These are phyloP conservation scores for Plasmodium ovale DNA, from an alignment of 169 alveolate species.

Conservation along the genomic window DNA sequence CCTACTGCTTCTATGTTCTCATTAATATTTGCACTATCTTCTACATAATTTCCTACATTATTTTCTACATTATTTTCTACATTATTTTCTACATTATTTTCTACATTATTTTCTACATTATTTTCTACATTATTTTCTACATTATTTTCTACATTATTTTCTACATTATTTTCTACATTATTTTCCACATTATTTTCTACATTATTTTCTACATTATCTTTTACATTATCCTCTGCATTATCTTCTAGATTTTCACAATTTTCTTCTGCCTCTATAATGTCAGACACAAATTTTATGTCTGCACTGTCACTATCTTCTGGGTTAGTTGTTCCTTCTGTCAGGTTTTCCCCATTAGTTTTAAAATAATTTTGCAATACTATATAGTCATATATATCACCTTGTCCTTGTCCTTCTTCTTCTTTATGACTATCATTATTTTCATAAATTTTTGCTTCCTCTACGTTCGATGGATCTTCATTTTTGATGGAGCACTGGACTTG, in stretches of 20 bases:
- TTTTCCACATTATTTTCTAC: background rate
- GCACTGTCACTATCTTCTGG: too few species aligned
- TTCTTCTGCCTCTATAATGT: background rate
- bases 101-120: background rate
- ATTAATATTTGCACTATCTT: background rate
- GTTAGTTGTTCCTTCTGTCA: too few species aligned
- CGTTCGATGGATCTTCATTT: too few species aligned
- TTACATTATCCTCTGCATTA: background rate
- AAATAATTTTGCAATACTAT: background rate
- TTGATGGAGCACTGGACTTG: background rate
- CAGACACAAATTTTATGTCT: too few species aligned
- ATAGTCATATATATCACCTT: background rate
- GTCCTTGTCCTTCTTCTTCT: background rate
- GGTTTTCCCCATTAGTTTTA: too few species aligned
- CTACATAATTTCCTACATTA: background rate
- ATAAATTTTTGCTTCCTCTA: too few species aligned
- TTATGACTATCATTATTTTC: too few species aligned
- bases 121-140: background rate
- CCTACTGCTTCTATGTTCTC: background rate
- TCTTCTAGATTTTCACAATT: background rate
- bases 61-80: background rate
- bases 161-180: background rate
- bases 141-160: background rate
- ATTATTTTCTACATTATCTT: background rate
- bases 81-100: background rate